phyloP scores from a whole-genome alignment of 2,329 filamentous ascomycete species.

The Fusarium armeniacum region DNA sequence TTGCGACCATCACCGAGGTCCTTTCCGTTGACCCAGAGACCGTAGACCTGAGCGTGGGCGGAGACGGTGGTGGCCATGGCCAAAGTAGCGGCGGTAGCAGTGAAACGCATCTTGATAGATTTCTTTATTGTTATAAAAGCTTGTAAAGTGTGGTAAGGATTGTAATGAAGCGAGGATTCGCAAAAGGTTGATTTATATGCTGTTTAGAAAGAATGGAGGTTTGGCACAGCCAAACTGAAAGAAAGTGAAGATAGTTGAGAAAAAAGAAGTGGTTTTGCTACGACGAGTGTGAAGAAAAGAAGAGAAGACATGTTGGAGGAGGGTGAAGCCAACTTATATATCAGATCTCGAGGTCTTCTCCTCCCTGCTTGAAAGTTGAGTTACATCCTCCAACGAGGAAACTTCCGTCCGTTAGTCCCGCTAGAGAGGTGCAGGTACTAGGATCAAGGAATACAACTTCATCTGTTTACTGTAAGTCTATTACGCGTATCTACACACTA shows the following conservation, averaged over 20 bases:
- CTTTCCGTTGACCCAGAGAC: slow-evolving; percentile 63
- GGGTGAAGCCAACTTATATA: slow-evolving; percentile 44
- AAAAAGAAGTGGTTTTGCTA: slow-evolving; percentile 43
- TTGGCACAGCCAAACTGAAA: slow-evolving; percentile 52
- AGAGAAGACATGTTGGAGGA: slow-evolving; percentile 8
- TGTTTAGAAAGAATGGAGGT: slow-evolving; percentile 47
- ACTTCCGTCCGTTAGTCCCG: slow-evolving; percentile 17
- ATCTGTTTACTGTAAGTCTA: slow-evolving; percentile 1
- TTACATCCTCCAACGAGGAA: slow-evolving; percentile 6
- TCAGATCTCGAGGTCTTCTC: slow-evolving; percentile 7
- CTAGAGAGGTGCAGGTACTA: slow-evolving; percentile 10
- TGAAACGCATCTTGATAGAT: slow-evolving; percentile 55
- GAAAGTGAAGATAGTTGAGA: slow-evolving; percentile 46
- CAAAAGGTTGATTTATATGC: slow-evolving; percentile 29
- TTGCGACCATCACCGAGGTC: slow-evolving; percentile 60
- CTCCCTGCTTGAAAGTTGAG: not conserved
- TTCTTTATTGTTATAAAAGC: slow-evolving; percentile 3
- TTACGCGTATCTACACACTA: not conserved
- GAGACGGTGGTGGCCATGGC: slow-evolving; percentile 57
- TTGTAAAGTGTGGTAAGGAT: slow-evolving; percentile 36
- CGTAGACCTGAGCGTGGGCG: slow-evolving; percentile 63
- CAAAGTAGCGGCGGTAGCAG: slow-evolving; percentile 51
- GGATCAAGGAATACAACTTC: slow-evolving; percentile 7
- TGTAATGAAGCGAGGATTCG: slow-evolving; percentile 44
- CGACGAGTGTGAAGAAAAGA: slow-evolving; percentile 44